A percentile compares a stretch with the other conserved stretches of the same genome.
phyloP scores from a whole-genome alignment of 768 basidiomycete species.

The Boletales sp. region DNA sequence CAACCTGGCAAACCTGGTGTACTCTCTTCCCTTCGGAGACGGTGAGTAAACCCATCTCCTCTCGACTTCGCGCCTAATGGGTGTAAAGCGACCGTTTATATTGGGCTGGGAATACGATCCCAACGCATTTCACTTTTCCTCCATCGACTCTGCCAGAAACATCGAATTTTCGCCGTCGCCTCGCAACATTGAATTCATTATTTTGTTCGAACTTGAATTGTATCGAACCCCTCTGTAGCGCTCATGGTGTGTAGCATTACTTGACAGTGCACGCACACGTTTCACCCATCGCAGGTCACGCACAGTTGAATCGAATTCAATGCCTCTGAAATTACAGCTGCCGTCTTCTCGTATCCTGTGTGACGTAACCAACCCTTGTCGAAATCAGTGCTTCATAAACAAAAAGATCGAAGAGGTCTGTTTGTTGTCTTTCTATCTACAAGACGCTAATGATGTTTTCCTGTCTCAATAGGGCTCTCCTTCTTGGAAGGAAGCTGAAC shows the following conservation, averaged over 20 bases:
- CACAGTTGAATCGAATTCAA: constrained; percentile 22
- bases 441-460: not conserved
- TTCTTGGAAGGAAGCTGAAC: constrained; percentile 38
- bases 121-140: constrained; percentile 13
- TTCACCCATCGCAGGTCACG: constrained; percentile 11
- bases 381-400: constrained; percentile 26
- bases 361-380: constrained; percentile 21
- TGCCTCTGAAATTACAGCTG: constrained; percentile 5
- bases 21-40: constrained; percentile 20
- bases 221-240: constrained; percentile 44
- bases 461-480: constrained; percentile 16
- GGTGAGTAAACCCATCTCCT: constrained; percentile 26
- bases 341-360: not conserved
- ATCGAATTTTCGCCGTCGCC: constrained; percentile 20
- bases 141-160: constrained; percentile 3
- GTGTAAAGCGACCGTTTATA: constrained; percentile 30
- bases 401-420: constrained; percentile 12
- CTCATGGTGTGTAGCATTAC: constrained; percentile 39
- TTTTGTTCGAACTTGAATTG: constrained; percentile 58
- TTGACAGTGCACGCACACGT: constrained; percentile 7
- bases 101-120: constrained; percentile 26
- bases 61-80: constrained; percentile 4
- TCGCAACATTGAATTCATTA: constrained; percentile 34
- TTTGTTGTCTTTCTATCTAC: not conserved
- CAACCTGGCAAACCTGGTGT: constrained; percentile 24